These are phyloP conservation scores for Botrytis galanthina DNA, from an alignment of 2,329 filamentous ascomycete species.

Conservation along the genomic window DNA sequence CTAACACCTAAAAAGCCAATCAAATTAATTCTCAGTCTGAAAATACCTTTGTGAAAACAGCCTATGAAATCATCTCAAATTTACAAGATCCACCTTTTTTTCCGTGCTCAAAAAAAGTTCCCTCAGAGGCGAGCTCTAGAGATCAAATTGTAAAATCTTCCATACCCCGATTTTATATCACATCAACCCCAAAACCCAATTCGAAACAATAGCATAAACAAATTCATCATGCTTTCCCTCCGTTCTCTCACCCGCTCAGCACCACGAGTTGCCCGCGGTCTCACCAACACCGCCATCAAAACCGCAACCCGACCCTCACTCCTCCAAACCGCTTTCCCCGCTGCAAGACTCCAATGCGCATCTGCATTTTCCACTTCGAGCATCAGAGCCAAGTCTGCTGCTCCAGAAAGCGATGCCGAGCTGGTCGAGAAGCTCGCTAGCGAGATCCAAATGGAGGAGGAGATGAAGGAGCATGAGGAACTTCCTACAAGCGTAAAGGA, in stretches of 20 bases:
- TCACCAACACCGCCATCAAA: constrained; percentile 52
- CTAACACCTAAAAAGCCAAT: not conserved
- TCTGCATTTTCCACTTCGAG: constrained; percentile 43
- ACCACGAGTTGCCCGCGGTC: constrained; percentile 61
- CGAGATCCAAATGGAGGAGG: constrained; percentile 80
- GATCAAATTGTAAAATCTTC: constrained; percentile 5
- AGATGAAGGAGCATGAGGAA: constrained; percentile 69
- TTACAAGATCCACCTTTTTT: constrained; percentile 22
- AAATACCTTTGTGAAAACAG: not conserved
- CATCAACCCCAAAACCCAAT: constrained; percentile 24
- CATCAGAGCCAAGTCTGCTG: constrained; percentile 41
- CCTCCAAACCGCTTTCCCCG: constrained; percentile 35
- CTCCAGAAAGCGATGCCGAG: constrained; percentile 65
- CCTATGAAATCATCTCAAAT: constrained; percentile 13
- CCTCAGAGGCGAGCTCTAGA: constrained; percentile 13
- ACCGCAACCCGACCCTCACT: constrained; percentile 37
- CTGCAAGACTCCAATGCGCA: constrained; percentile 32
- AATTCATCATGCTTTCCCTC: constrained; percentile 62
- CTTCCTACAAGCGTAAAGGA: constrained; percentile 77
- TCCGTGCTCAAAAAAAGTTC: constrained; percentile 23
- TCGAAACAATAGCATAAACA: constrained; percentile 12
- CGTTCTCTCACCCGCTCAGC: constrained; percentile 64
- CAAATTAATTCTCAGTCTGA: not conserved
- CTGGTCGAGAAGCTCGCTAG: constrained; percentile 81
- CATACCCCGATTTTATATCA: not conserved